Evolutionary conservation across 2,329 filamentous ascomycete genomes (phyloP).

Genomic region (Pseudogymnoascus sp.): DNA sequence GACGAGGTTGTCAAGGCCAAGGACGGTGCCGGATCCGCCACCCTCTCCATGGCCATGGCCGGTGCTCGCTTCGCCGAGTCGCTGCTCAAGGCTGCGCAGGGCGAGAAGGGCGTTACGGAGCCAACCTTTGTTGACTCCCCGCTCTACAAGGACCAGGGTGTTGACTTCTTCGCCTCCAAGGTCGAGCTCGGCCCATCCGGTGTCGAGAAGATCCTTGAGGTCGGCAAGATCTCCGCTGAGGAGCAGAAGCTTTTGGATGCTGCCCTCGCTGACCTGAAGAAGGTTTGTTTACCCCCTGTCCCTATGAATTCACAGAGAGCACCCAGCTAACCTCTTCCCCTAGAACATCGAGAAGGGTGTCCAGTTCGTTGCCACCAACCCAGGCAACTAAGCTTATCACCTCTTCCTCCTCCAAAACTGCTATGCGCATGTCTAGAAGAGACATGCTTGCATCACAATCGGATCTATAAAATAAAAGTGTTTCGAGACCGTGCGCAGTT

Average conservation of each 20-base stretch:
- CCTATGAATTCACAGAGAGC: neutral
- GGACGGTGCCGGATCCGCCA: slow-evolving; percentile 93
- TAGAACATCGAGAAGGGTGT: slow-evolving; percentile 91
- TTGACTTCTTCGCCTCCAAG: slow-evolving; percentile 93
- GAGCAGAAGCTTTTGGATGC: slow-evolving; percentile 88
- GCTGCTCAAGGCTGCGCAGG: slow-evolving; percentile 83
- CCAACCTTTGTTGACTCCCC: slow-evolving; percentile 95
- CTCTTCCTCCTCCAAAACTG: neutral
- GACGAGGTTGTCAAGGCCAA: slow-evolving; percentile 99
- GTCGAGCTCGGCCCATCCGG: slow-evolving; percentile 95
- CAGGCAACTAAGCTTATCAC: slow-evolving; percentile 42
- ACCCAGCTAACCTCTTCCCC: slow-evolving; percentile 28
- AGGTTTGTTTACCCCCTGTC: slow-evolving; percentile 27
- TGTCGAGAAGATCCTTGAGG: slow-evolving; percentile 83
- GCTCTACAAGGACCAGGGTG: slow-evolving; percentile 95
- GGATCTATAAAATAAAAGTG: neutral
- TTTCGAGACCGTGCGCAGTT: slow-evolving; percentile 1
- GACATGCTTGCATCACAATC: neutral
- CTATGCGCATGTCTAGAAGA: slow-evolving; percentile 7
- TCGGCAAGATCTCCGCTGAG: slow-evolving; percentile 74
- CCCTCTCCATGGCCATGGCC: slow-evolving; percentile 97
- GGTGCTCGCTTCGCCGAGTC: slow-evolving; percentile 78
- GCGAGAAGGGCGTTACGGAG: slow-evolving; percentile 92
- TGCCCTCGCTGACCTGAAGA: slow-evolving; percentile 74
- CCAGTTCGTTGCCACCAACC: slow-evolving; percentile 50